These are phyloP conservation scores for Aspergillus transmontanensis DNA, from an alignment of 2,329 filamentous ascomycete genomes.

Conservation along the genomic window DNA sequence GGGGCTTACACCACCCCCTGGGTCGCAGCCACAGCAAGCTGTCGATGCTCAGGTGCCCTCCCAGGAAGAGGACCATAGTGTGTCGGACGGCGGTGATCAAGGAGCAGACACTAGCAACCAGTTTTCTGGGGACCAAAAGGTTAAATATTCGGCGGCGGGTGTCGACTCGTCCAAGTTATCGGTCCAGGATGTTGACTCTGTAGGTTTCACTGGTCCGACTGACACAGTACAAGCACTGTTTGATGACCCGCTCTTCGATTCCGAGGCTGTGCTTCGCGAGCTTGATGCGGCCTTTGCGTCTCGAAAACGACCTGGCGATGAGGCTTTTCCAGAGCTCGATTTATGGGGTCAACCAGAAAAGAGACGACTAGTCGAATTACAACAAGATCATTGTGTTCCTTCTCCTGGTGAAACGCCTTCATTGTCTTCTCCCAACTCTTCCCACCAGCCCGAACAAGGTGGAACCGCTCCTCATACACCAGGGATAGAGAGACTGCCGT, in stretches of 20 bases:
- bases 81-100: conserved; percentile 1
- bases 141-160: not conserved
- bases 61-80: conserved; percentile 14
- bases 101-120: not conserved
- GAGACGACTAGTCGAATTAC: conserved; percentile 16
- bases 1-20: conserved; percentile 48
- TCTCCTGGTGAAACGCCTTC: conserved; percentile 24
- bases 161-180: not conserved
- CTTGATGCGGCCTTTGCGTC: conserved; percentile 19
- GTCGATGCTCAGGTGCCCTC: conserved; percentile 11
- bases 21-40: conserved; percentile 33
- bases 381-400: conserved; percentile 3
- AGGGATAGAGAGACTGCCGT: conserved; percentile 16
- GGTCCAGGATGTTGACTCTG: not conserved
- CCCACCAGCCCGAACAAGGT: conserved; percentile 15
- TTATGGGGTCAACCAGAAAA: conserved; percentile 22
- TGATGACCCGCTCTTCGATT: conserved; percentile 24
- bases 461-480: conserved; percentile 23
- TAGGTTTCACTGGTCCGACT: not conserved
- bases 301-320: conserved; percentile 27
- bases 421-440: conserved; percentile 22
- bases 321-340: conserved; percentile 22
- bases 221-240: conserved; percentile 12
- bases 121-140: not conserved
- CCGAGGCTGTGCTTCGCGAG: conserved; percentile 21